Base-by-base conservation (phyloP, 805 yeast genomes). In the Danielozyma ontarioensis region DNA sequence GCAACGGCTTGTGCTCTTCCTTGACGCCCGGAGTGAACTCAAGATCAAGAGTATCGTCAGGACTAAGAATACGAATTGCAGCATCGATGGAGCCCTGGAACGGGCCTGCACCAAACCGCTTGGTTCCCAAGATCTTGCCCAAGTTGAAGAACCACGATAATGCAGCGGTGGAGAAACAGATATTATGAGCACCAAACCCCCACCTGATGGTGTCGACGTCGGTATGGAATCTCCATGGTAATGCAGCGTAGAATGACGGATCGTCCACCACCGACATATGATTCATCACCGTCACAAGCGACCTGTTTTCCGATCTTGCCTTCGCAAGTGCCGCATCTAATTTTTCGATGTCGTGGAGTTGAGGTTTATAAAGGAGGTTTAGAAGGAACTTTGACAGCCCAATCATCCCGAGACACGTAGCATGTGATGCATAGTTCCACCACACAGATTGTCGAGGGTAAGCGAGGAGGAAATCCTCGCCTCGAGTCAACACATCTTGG, bases 221-320 rank as follows among this genome's bases (percentile, higher is more conserved):
- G 11, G 64, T 57, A 45, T 76, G 83, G 45, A 74, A 75, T 25
- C 76, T 68, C 74, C 80, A 71, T 0, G 97, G 96, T 37, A 89
- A 65, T 23, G 83, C 74, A 0, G 94, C 95, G 85, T 94, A 90
- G 28, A 86, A 62, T 23, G 84, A 70, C 0, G 98, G 98, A 51
- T 90, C 98, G 54, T 90, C 98, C 16, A 87, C 83, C 21, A 74
- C 83, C 3, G 89, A 81, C 93, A 86, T 84, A 51, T 88, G 96
- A 55, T 89, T 89, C 95, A 87, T 86, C 12, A 86, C 72, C 0
- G 97, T 90, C 40, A 90, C 45, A 2, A 90, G 55, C 0, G 93
- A 83, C 28, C 97, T 62, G 38, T 82, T 76, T 46, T 88, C 90
- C 1, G 47, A 44, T 30, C 80, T 59, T 0, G 93, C 79, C 39